Conservation (phyloP, 176 grass and related monocot species). For the Guadua angustifolia region DNA sequence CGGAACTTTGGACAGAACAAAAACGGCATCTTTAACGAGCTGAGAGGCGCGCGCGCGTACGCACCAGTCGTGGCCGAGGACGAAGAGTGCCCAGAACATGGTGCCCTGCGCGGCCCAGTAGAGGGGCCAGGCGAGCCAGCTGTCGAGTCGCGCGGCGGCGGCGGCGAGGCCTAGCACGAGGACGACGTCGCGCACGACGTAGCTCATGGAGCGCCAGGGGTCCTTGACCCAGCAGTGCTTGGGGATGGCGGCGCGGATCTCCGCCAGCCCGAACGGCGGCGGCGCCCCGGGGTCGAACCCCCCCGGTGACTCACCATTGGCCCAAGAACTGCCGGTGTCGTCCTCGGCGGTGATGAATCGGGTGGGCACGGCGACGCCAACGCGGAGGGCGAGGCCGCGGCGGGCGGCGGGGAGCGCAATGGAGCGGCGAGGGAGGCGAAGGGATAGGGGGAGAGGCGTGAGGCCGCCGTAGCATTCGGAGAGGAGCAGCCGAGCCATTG, state of each 20-base stretch:
- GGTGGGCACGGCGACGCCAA: neutral
- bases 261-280: slow-evolving; percentile 78
- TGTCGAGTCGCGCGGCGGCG: slow-evolving; percentile 62
- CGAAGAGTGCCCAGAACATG: slow-evolving; percentile 98
- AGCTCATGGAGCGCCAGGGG: slow-evolving; percentile 83
- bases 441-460: slow-evolving; percentile 30
- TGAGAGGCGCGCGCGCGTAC: neutral
- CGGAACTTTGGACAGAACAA: neutral
- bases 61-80: slow-evolving; percentile 91
- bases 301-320: neutral
- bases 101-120: slow-evolving; percentile 90
- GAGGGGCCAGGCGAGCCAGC: slow-evolving; percentile 66
- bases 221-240: slow-evolving; percentile 96
- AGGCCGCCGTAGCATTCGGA: slow-evolving; percentile 55
- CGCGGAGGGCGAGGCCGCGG: slow-evolving; percentile 13
- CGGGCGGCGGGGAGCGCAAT: slow-evolving; percentile 40
- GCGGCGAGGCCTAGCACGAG: slow-evolving; percentile 81
- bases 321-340: neutral
- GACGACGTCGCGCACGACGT: slow-evolving; percentile 68
- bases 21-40: no score
- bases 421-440: slow-evolving; percentile 19
- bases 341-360: slow-evolving; percentile 40
- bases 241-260: slow-evolving; percentile 85
- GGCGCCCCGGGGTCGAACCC: slow-evolving; percentile 71
- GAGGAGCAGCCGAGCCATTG: slow-evolving; percentile 64